A percentile compares a stretch with the other conserved stretches of the same genome.
Evolutionary conservation across 2,329 filamentous ascomycete species (phyloP).

Genomic region (Microdochium trichocladiopsis): DNA sequence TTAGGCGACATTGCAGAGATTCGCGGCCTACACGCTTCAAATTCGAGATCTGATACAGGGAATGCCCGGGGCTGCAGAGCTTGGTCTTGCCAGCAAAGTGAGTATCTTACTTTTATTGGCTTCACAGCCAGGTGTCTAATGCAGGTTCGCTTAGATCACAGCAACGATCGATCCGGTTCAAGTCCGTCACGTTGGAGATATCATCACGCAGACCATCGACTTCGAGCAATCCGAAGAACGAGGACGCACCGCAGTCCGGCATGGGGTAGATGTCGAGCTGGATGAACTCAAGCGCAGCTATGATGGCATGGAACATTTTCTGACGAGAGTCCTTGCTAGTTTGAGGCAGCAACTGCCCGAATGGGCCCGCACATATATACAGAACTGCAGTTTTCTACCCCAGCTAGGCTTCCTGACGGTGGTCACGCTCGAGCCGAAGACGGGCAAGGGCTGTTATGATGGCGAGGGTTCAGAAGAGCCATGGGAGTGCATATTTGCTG

Average conservation of each 20-base stretch:
- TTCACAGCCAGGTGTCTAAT: no score
- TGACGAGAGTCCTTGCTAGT: constrained; percentile 60
- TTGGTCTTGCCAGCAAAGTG: constrained; percentile 49
- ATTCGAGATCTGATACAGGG: constrained; percentile 58
- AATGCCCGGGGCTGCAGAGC: constrained; percentile 41
- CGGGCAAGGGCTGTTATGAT: constrained; percentile 53
- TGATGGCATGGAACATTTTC: constrained; percentile 66
- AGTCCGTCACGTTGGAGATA: constrained; percentile 59
- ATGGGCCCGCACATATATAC: constrained; percentile 42
- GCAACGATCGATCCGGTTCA: constrained; percentile 49
- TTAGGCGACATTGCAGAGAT: constrained; percentile 67
- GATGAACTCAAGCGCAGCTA: constrained; percentile 75
- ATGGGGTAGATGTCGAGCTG: constrained; percentile 65
- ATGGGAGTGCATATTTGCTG: constrained; percentile 76
- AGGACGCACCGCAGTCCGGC: constrained; percentile 64
- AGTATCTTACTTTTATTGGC: no score
- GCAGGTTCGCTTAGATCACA: no score
- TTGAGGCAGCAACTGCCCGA: constrained; percentile 57
- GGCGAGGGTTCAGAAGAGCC: constrained; percentile 48
- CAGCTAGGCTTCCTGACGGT: constrained; percentile 86
- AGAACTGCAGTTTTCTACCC: constrained; percentile 83
- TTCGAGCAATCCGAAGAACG: constrained; percentile 69
- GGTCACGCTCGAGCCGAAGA: constrained; percentile 54
- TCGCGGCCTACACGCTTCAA: constrained; percentile 63
- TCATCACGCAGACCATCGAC: constrained; percentile 70